Base-by-base conservation (phyloP, 306 rosid genomes). In the Fragaria ananassa region DNA sequence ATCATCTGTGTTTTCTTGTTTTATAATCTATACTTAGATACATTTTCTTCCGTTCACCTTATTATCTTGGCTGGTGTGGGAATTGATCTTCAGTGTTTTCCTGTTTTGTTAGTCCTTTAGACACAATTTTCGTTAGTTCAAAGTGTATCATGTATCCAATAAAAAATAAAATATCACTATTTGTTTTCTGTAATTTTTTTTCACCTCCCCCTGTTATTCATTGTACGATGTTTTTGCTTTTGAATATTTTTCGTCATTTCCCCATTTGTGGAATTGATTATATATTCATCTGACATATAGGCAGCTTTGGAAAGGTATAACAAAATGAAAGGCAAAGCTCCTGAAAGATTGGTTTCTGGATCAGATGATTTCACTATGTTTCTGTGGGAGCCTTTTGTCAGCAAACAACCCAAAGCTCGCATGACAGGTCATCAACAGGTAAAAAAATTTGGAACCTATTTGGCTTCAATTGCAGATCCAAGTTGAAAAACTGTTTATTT, bases 401-500 rank as follows among this genome's bases (percentile, higher is more conserved):
- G 88, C 91, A 92, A 91, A 85, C 92, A 89, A 44, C 99, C 92
- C 8, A 95, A 92, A 87, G 85, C 93, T 69, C 93, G 96, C 79
- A 81, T 92, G 97, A 92, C 97, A 37, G 99, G 97, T 78, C 99
- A 95, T 86, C 97, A 95, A 76, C 96, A 87, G 97, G 99, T 95
- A 76, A 63, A 63, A 41, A 39, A 14, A 72, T 49, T 46, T 68
- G 50, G 45, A 61, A 68, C 45, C 27, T 4, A 29, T 50, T 45
- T 51, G 9, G 47, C 11, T 57, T 57, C 58, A n/a, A 51, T 77
- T 74, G 58, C 4, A 11, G 21, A 74, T n/a, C 50, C 45, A 17
- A 68, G 71, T 50, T 69, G 62, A 46, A 78, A 29, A 78, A 73
- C 51, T 18, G n/a, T 70, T 75, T 72, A 56, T 78, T 76, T n/a